Evolutionary conservation across 2,329 filamentous ascomycete genomes (phyloP).

Genomic region (Arthrocladium fulminans): DNA sequence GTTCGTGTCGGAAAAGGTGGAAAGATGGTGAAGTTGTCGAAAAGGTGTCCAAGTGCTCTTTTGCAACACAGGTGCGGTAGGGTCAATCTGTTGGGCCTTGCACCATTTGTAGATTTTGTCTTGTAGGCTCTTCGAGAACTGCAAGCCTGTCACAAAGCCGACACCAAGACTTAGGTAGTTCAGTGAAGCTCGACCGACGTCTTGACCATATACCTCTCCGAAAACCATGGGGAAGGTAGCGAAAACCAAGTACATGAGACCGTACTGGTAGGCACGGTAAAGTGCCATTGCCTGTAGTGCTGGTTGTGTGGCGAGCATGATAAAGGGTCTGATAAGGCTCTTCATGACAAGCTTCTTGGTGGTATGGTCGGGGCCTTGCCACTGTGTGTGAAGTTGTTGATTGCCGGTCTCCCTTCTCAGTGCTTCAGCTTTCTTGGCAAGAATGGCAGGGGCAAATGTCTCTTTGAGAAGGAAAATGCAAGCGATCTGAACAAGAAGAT

Average conservation of each 20-base stretch:
- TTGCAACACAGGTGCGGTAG: background rate
- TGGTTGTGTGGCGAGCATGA: constrained; percentile 49
- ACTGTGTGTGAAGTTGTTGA: constrained; percentile 16
- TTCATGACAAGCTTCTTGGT: constrained; percentile 27
- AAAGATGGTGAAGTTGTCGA: constrained; percentile 3
- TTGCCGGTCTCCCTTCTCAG: constrained; percentile 26
- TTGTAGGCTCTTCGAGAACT: constrained; percentile 16
- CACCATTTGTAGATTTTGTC: constrained; percentile 8
- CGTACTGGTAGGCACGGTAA: constrained; percentile 53
- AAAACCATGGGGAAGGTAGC: constrained; percentile 42
- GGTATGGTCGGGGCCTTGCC: constrained; percentile 25
- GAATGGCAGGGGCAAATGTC: constrained; percentile 26
- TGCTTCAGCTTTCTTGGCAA: constrained; percentile 20
- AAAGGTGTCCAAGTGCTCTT: constrained; percentile 3
- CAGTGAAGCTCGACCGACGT: constrained; percentile 49
- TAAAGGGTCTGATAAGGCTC: constrained; percentile 47
- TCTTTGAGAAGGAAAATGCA: constrained; percentile 25
- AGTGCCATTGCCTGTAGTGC: constrained; percentile 50
- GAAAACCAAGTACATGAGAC: constrained; percentile 51
- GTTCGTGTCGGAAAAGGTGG: background rate
- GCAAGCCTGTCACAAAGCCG: constrained; percentile 44
- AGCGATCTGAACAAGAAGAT: constrained; percentile 15
- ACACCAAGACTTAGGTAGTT: constrained; percentile 55
- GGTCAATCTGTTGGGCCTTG: constrained; percentile 7
- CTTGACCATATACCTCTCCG: constrained; percentile 45